These are phyloP conservation scores for Fusarium sp. DNA, from an alignment of 2,329 filamentous ascomycete species.

Conservation along the genomic window DNA sequence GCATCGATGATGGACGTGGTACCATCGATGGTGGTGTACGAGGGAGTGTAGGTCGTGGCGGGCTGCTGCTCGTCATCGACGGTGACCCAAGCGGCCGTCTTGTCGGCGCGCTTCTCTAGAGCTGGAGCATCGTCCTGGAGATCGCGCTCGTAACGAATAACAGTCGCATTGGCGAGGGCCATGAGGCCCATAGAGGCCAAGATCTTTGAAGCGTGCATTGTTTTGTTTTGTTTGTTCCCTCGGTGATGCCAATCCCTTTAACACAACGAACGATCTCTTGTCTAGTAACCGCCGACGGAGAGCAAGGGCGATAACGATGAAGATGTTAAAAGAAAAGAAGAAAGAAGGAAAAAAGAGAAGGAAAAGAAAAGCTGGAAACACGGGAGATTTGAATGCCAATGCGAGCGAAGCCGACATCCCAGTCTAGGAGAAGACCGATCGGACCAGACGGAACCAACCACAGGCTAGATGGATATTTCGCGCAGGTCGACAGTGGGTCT, in stretches of 20 bases:
- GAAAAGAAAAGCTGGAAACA: slow-evolving; percentile 20
- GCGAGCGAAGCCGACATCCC: not conserved
- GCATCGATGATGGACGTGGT: slow-evolving; percentile 53
- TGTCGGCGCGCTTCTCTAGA: slow-evolving; percentile 46
- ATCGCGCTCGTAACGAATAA: slow-evolving; percentile 36
- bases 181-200: slow-evolving; percentile 48
- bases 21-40: slow-evolving; percentile 58
- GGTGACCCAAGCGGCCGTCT: slow-evolving; percentile 62
- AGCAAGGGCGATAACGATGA: slow-evolving; percentile 24
- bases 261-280: slow-evolving; percentile 11
- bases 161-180: slow-evolving; percentile 41
- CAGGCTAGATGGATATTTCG: slow-evolving; percentile 32
- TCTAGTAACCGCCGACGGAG: slow-evolving; percentile 26
- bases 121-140: slow-evolving; percentile 15
- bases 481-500: slow-evolving; percentile 22
- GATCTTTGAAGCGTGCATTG: slow-evolving; percentile 50
- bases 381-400: slow-evolving; percentile 29
- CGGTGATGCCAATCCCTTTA: slow-evolving; percentile 1
- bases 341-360: not conserved
- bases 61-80: slow-evolving; percentile 61
- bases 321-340: slow-evolving; percentile 11
- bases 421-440: slow-evolving; percentile 32
- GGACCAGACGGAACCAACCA: slow-evolving; percentile 41
- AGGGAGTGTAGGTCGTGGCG: slow-evolving; percentile 61
- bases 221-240: slow-evolving; percentile 22